Evolutionary conservation across 805 yeast genomes (phyloP), one percentile per base, ranked within the genome.

Genomic region (Maudiozyma barnettii): DNA sequence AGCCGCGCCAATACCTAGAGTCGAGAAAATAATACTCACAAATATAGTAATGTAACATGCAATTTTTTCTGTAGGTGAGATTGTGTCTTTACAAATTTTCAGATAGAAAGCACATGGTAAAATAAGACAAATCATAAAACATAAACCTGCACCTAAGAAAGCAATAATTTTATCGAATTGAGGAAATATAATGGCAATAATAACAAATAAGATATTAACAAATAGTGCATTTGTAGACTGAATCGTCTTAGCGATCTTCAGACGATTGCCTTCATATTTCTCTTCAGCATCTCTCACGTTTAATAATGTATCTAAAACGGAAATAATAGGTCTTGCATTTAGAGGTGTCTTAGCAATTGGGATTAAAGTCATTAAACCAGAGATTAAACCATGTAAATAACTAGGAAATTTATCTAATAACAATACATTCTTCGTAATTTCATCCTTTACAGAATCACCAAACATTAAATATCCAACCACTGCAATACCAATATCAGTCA

Each of bases 271-370:
- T 19, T 41, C 48, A 10, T 48, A 61, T 39, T 59, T 57, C 12
- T 39, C 44, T 14, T 55, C 55, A 0, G 59, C 49, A 16, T 51
- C 56, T 16, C 56, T 60, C n/a, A 62, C 59, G 22, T 64, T 48
- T 30, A 77, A 63, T n/a, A 79, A 47, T 10, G 72, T 64, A 55
- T 85, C 95, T 36, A 84, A 58, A 1, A 88, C 79, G 1, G 90
- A 73, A 30, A 85, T 77, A 26, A 89, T 79, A 0, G 96, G 96
- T 57, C 88, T 78, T 12, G 90, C 85, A 54, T 82, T 82, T 38
- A 88, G 71, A 0, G 96, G 95, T 1, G 88, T 75, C 58, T 89
- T 89, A 1, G 96, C 86, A 29, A 88, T 63, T 1, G 96, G 95
- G 21, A 89, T 77, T 6, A 87, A 54, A n/a, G 95, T 84, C 75